phyloP scores from a whole-genome alignment of 805 yeast species.

The Candida boleticola region DNA sequence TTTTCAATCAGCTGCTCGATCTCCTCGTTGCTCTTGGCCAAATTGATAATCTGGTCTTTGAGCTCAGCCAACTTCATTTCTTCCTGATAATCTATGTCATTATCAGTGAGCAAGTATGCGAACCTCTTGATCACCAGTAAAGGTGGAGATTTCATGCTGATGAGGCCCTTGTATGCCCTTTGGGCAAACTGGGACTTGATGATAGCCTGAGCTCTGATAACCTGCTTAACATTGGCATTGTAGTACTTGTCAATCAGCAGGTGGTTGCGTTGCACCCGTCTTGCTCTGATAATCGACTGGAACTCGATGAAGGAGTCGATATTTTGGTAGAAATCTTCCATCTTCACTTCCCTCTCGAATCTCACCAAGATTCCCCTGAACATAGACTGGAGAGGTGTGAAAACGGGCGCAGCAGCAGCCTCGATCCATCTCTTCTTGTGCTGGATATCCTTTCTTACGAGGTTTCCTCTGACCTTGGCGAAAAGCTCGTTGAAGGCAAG shows the following conservation, averaged over 20 bases:
- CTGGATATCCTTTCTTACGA: constrained; percentile 27
- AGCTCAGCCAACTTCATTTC: constrained; percentile 66
- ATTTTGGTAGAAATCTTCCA: constrained; percentile 52
- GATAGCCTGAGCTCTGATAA: constrained; percentile 71
- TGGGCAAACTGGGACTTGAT: constrained; percentile 68
- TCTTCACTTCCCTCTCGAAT: constrained; percentile 50
- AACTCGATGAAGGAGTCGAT: constrained; percentile 39
- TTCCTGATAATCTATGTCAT: constrained; percentile 70
- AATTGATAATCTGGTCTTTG: constrained; percentile 67
- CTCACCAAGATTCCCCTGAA: constrained; percentile 65
- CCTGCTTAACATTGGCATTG: constrained; percentile 49
- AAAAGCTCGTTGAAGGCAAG: constrained; percentile 32
- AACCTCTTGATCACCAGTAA: constrained; percentile 73
- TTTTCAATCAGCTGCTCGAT: constrained; percentile 74
- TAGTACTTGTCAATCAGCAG: constrained; percentile 45
- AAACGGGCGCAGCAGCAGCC: constrained; percentile 12
- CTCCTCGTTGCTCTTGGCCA: constrained; percentile 66
- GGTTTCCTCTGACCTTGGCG: constrained; percentile 45
- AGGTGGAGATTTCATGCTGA: constrained; percentile 73
- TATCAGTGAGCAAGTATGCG: constrained; percentile 70
- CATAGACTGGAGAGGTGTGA: constrained; percentile 48
- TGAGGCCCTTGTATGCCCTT: constrained; percentile 69
- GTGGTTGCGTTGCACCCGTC: constrained; percentile 28
- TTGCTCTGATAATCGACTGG: constrained; percentile 58
- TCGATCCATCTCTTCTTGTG: constrained; percentile 11